A percentile compares a stretch with the other conserved stretches of the same genome.
Evolutionary conservation across 805 yeast species (phyloP).

Genomic region (Yarrowia keelungensis): DNA sequence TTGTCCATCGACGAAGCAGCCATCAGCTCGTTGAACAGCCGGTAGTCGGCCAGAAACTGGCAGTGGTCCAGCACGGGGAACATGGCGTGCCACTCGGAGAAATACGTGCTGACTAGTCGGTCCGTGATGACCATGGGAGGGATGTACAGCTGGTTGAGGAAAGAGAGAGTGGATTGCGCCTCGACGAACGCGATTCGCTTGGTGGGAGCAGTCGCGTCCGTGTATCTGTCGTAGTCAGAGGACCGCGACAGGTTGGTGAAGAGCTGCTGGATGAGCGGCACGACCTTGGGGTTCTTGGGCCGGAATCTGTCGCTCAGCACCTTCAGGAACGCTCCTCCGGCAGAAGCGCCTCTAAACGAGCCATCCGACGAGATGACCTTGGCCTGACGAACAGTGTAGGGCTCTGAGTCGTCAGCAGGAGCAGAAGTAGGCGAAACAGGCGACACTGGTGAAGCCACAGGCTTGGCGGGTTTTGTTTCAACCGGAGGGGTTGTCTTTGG

Average conservation of each 20-base stretch:
- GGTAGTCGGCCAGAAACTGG: constrained; percentile 68
- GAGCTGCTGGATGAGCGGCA: constrained; percentile 37
- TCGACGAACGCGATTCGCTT: constrained; percentile 25
- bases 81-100: constrained; percentile 77
- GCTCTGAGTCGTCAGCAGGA: constrained; percentile 41
- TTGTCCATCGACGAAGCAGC: constrained; percentile 35
- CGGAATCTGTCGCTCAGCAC: constrained; percentile 47
- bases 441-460: background rate
- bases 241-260: constrained; percentile 37
- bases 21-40: constrained; percentile 49
- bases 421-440: background rate
- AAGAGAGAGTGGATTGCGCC: constrained; percentile 32
- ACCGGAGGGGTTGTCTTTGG: too few species aligned
- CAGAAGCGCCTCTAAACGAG: constrained; percentile 49
- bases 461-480: background rate
- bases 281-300: constrained; percentile 44
- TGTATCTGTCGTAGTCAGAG: constrained; percentile 27
- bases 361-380: constrained; percentile 47
- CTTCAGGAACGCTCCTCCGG: constrained; percentile 49
- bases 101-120: constrained; percentile 68
- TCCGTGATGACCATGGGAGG: constrained; percentile 69
- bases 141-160: constrained; percentile 45
- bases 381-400: constrained; percentile 46
- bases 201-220: constrained; percentile 27
- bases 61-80: constrained; percentile 74